Percentiles rank a stretch among this genome's conserved stretches.
Evolutionary conservation across 169 alveolate genomes (phyloP).

Genomic region (Theileria annulata): DNA sequence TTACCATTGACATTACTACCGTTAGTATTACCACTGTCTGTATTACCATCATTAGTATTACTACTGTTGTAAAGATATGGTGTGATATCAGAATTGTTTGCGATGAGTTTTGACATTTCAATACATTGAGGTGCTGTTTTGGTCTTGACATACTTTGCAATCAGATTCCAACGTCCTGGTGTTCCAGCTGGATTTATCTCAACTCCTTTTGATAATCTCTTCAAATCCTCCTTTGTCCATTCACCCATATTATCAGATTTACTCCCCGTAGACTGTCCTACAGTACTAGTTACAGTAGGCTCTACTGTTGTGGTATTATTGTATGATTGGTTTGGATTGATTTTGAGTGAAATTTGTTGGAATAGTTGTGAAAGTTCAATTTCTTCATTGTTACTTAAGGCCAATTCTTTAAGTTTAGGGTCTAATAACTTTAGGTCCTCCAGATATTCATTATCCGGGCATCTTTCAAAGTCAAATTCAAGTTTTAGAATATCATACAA

Average conservation of each 20-base stretch:
- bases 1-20: not conserved
- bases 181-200: constrained; percentile 88
- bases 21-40: not conserved
- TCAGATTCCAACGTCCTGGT: constrained; percentile 87
- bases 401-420: not conserved
- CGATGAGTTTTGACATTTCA: constrained; percentile 75
- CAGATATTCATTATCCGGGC: constrained; percentile 42
- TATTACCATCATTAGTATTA: constrained; percentile 10
- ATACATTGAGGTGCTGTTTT: constrained; percentile 85
- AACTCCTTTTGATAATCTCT: constrained; percentile 85
- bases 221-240: constrained; percentile 88
- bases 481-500: constrained; percentile 19
- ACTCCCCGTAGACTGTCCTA: not conserved
- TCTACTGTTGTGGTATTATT: not conserved
- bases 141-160: constrained; percentile 83
- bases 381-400: not conserved
- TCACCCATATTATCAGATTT: constrained; percentile 28
- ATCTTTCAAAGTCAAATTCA: constrained; percentile 27
- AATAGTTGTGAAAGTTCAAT: not conserved
- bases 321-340: no score
- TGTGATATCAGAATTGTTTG: constrained; percentile 9
- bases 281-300: constrained; percentile 11
- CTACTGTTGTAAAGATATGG: not conserved
- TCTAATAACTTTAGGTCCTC: constrained; percentile 19
- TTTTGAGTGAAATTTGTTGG: not conserved